phyloP scores from a whole-genome alignment of 805 yeast genomes.

The Lachancea mirantina region DNA sequence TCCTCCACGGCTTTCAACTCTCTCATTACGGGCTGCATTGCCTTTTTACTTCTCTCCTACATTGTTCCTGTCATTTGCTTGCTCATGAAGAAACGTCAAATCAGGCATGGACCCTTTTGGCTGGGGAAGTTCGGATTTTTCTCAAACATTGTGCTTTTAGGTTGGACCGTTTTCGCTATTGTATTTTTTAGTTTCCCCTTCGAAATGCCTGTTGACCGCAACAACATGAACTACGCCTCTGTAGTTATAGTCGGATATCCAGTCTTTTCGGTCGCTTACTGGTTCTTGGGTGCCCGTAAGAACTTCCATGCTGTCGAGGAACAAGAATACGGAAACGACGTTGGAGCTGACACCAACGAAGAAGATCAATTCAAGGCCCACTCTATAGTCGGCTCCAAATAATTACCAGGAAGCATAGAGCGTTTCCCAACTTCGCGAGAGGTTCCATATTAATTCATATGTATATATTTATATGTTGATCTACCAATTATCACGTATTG shows the following conservation, averaged over 20 bases:
- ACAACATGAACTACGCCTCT: constrained; percentile 61
- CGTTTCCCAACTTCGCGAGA: too few species aligned
- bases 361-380: too few species aligned
- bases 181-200: constrained; percentile 62
- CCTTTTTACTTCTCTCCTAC: constrained; percentile 54
- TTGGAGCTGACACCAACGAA: too few species aligned
- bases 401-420: too few species aligned
- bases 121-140: constrained; percentile 47
- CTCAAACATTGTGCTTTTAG: constrained; percentile 43
- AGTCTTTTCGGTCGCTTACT: constrained; percentile 41
- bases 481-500: too few species aligned
- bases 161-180: constrained; percentile 53
- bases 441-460: too few species aligned
- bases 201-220: constrained; percentile 51
- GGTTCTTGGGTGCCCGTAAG: constrained; percentile 39
- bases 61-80: constrained; percentile 48
- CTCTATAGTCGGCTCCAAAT: too few species aligned
- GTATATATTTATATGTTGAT: too few species aligned
- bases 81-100: constrained; percentile 34
- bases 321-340: constrained; percentile 12
- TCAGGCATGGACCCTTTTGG: constrained; percentile 64
- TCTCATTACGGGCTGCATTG: constrained; percentile 55
- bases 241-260: constrained; percentile 47
- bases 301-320: constrained; percentile 28
- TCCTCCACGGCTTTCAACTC: constrained; percentile 65